Evolutionary conservation across 345 rosid genomes (phyloP).

Genomic region (Camelina hispida): DNA sequence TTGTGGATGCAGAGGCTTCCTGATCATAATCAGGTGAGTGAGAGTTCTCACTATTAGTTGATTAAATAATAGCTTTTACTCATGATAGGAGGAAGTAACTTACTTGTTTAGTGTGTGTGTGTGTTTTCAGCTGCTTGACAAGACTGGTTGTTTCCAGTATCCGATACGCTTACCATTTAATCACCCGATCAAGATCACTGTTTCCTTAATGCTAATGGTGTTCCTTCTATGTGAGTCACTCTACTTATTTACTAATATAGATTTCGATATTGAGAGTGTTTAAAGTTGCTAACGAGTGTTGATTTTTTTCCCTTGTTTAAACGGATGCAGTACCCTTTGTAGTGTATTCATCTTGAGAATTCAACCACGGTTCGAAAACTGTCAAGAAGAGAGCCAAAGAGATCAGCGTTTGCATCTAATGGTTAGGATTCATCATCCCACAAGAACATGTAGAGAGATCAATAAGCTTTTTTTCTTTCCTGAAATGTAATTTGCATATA

Average conservation of each 20-base stretch:
- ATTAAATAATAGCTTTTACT: neutral
- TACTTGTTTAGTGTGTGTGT: slow-evolving; percentile 11
- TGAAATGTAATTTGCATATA: neutral
- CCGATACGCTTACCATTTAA: slow-evolving; percentile 45
- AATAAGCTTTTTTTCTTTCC: neutral
- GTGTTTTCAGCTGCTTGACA: slow-evolving; percentile 50
- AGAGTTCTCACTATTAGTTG: slow-evolving; percentile 51
- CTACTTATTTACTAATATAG: neutral
- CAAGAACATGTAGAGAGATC: slow-evolving; percentile 29
- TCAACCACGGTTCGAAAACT: neutral
- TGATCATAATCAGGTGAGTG: slow-evolving; percentile 44
- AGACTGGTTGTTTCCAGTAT: slow-evolving; percentile 53
- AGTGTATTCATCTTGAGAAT: slow-evolving; percentile 61
- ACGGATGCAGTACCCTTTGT: slow-evolving; percentile 70
- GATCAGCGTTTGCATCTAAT: slow-evolving; percentile 12
- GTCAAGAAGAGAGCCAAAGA: slow-evolving; percentile 21
- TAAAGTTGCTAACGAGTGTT: neutral
- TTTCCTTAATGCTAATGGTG: slow-evolving; percentile 70
- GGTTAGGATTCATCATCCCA: slow-evolving; percentile 18
- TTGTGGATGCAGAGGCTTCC: slow-evolving; percentile 61
- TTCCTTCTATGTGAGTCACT: slow-evolving; percentile 73
- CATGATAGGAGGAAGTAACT: slow-evolving; percentile 8
- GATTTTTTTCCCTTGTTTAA: slow-evolving; percentile 6
- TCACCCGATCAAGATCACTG: slow-evolving; percentile 66
- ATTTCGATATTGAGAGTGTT: slow-evolving; percentile 6